These are phyloP conservation scores for Umbelopsis sp. DNA, from an alignment of 192 early-diverging fungal species.

Conservation along the genomic window DNA sequence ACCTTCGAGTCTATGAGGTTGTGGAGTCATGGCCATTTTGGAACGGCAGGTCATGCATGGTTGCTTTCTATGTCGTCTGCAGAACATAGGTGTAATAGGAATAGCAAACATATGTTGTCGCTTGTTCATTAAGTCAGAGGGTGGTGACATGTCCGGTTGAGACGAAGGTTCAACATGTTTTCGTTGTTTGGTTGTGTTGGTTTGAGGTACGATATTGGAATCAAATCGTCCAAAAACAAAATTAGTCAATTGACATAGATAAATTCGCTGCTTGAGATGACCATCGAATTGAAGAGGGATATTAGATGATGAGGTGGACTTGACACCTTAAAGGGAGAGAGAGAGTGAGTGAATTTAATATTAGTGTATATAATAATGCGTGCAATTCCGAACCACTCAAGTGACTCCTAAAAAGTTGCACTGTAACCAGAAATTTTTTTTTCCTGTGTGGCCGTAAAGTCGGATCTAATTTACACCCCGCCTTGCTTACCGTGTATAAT, in stretches of 20 bases:
- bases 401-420: background rate
- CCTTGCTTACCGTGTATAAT: slow-evolving; percentile 50
- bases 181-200: slow-evolving; percentile 32
- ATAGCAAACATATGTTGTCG: slow-evolving; percentile 35
- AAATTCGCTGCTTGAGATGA: slow-evolving; percentile 51
- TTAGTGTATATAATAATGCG: background rate
- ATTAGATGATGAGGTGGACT: slow-evolving; percentile 34
- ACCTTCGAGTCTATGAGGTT: background rate
- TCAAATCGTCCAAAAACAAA: slow-evolving; percentile 63
- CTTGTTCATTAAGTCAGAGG: slow-evolving; percentile 17
- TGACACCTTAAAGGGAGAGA: slow-evolving; percentile 30
- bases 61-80: slow-evolving; percentile 48
- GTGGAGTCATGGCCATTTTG: background rate
- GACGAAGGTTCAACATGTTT: slow-evolving; percentile 17
- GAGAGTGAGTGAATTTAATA: background rate
- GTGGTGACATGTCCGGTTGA: background rate
- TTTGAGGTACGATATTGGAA: slow-evolving; percentile 20
- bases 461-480: background rate
- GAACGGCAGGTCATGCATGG: slow-evolving; percentile 39
- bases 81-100: slow-evolving; percentile 33
- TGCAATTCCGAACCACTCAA: slow-evolving; percentile 2
- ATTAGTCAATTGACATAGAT: slow-evolving; percentile 55
- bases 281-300: slow-evolving; percentile 33
- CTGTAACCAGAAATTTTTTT: background rate
- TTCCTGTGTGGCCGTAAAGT: background rate